Base-by-base conservation (phyloP, 2,329 filamentous ascomycete genomes). In the Aspergillus ruber region DNA sequence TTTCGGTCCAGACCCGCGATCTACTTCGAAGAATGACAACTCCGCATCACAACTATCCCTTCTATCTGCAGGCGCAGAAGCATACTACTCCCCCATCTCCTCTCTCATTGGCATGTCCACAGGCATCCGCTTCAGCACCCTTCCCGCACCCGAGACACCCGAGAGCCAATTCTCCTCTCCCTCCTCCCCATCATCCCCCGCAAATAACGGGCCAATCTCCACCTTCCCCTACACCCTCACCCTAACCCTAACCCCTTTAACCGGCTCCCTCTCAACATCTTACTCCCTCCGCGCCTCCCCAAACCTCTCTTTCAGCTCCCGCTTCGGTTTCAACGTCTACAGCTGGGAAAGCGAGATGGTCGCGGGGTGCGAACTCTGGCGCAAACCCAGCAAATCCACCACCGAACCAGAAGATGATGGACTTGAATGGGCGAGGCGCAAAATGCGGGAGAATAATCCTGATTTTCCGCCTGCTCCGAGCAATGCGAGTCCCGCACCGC, bases 241-340 rank as follows among this genome's bases (percentile, higher is more conserved):
- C 1, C 73, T 97, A 58, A 97, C 91, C 6, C 70, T 96, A 43
- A 97, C 95, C 58, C 93, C 93, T 3, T 75, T 98, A 43, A 96
- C 96, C 82, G 93, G 93, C 15, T 95, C 88, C 62, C 78, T 98
- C 50, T 90, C 86, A 48, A 88, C 90, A 32, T 95, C 84, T 13
- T 98, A 98, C 66, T 88, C 93, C 0, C 88, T 97, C 42, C 86
- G 88, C 61, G 91, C 91, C 2, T 89, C 89, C 3, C 81, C 81
- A 29, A 83, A 89, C 59, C 81, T 95, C 56, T 87, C 89, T 9
- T 79, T 98, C 43, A 93, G 90, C 54, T 94, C 90, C 18, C 83
- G 86, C 43, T 91, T 97, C 71, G 90, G 94, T 63, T 98, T 98
- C 71, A 98, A 98, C 62, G 86, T 96, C 43, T 97, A 96, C 71